Base-by-base conservation (phyloP, 148 eudicot species). In the Persicaria maculosa region DNA sequence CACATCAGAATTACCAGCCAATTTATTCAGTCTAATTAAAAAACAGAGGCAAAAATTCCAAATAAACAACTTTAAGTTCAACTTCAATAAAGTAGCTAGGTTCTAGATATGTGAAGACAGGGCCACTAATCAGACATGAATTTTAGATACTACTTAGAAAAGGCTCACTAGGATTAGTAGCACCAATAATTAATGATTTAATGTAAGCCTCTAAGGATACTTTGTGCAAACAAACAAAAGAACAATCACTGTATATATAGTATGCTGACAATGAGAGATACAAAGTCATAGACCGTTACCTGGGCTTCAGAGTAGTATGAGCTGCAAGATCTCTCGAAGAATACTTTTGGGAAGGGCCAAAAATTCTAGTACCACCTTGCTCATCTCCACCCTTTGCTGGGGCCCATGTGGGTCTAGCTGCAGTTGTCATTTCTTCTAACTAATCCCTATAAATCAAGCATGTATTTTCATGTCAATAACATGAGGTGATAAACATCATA, bases 381-480 rank as follows among this genome's bases (percentile, higher is more conserved):
- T 95, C 97, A 58, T 92, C 90, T 48, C 99, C 99, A 74, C 97
- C 99, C 83, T 95, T 95, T 0, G 99, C 99, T 58, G 97, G 99
- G 61, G 99, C 99, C 99, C 99, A 92, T 0, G 99, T 95, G 12
- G 99, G 99, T 81, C 99, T 85, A 45, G 99, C 99, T 20, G 99
- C 97, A 36, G 99, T 92, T 71, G 99, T 95, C 99, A 95, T 95
- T 64, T 62, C 75, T 74, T 72, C 50, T 80, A 73, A 75, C 50
- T 16, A 48, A 48, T 48, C 12, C 52, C 52, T 31, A 31, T 3
- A 31, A 31, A 48, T 12, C 52, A 9, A 8, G 14, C 52, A 48
- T 48, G 4, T 48, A 8, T 48, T 48, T 8, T 8, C 9, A 48
- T 48, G 52, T 48, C 11, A 48, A 48, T 7, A 48, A 48, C 52